Evolutionary conservation across 2,329 filamentous ascomycete species (phyloP).

Genomic region (Pseudogymnoascus destructans): DNA sequence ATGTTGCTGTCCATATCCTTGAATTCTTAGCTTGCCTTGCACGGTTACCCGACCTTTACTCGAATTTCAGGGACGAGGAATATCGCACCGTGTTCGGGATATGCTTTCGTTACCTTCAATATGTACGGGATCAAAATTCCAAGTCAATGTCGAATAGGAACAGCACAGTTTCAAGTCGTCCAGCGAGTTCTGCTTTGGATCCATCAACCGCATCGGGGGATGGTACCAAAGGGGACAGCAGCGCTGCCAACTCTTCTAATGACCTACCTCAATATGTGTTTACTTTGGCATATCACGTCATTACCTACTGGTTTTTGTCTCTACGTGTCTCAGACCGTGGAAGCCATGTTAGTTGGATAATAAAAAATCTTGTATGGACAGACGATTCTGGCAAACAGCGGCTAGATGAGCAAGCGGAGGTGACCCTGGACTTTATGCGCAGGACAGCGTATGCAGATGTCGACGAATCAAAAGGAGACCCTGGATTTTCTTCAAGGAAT

Average conservation of each 20-base stretch:
- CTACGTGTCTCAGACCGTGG: slow-evolving; percentile 73
- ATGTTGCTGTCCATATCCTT: slow-evolving; percentile 85
- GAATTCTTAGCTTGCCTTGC: slow-evolving; percentile 89
- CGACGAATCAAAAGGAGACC: slow-evolving; percentile 58
- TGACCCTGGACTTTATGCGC: slow-evolving; percentile 92
- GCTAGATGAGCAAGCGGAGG: slow-evolving; percentile 83
- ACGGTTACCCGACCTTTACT: slow-evolving; percentile 68
- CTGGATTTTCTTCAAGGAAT: slow-evolving; percentile 48
- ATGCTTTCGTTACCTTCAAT: slow-evolving; percentile 85
- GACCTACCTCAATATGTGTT: slow-evolving; percentile 90
- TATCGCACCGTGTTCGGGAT: slow-evolving; percentile 92
- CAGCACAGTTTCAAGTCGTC: slow-evolving; percentile 26
- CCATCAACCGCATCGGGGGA: slow-evolving; percentile 25
- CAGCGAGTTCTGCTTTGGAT: slow-evolving; percentile 15
- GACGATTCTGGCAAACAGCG: slow-evolving; percentile 62
- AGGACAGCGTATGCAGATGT: slow-evolving; percentile 74
- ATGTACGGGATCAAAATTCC: slow-evolving; percentile 53
- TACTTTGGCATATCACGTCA: slow-evolving; percentile 84
- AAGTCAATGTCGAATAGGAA: slow-evolving; percentile 27
- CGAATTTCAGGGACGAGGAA: slow-evolving; percentile 82
- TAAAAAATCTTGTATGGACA: slow-evolving; percentile 65
- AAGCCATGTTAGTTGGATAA: slow-evolving; percentile 80
- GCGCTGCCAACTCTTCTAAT: slow-evolving; percentile 40
- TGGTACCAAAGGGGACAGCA: slow-evolving; percentile 31
- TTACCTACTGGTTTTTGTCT: slow-evolving; percentile 93